A percentile compares a stretch with the other conserved stretches of the same genome.
Conservation (phyloP, 495 filamentous ascomycete genomes). For the Astrothelium subdiscretum region DNA sequence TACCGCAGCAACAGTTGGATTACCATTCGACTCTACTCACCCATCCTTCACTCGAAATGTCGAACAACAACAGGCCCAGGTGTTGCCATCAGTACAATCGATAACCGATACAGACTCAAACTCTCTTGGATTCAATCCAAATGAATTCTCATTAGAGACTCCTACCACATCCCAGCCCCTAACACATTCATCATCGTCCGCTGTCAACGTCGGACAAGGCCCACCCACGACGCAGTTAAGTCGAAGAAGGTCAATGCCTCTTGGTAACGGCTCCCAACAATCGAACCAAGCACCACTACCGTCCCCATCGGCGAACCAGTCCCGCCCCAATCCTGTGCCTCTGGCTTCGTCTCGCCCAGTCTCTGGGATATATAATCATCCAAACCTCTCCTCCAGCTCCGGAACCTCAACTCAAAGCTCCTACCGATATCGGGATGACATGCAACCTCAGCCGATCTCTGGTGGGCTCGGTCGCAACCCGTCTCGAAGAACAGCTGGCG, state of each 20-base stretch:
- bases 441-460: not conserved
- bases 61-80: constrained; percentile 6
- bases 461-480: constrained; percentile 48
- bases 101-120: not conserved
- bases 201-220: constrained; percentile 4
- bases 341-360: constrained; percentile 12
- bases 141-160: constrained; percentile 22
- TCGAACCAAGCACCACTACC: constrained; percentile 30
- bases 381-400: constrained; percentile 28
- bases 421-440: constrained; percentile 30
- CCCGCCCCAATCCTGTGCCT: constrained; percentile 1
- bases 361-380: constrained; percentile 29
- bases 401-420: constrained; percentile 17
- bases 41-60: constrained; percentile 21
- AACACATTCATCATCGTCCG: constrained; percentile 2
- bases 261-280: constrained; percentile 25
- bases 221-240: constrained; percentile 10
- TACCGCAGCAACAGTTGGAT: constrained; percentile 3
- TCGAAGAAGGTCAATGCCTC: constrained; percentile 27
- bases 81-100: constrained; percentile 6
- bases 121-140: constrained; percentile 22
- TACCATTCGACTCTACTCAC: constrained; percentile 18
- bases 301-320: not conserved
- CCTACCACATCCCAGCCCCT: constrained; percentile 4
- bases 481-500: constrained; percentile 49